Base-by-base conservation (phyloP, 257 asterid species). In the Coffea canephora region DNA sequence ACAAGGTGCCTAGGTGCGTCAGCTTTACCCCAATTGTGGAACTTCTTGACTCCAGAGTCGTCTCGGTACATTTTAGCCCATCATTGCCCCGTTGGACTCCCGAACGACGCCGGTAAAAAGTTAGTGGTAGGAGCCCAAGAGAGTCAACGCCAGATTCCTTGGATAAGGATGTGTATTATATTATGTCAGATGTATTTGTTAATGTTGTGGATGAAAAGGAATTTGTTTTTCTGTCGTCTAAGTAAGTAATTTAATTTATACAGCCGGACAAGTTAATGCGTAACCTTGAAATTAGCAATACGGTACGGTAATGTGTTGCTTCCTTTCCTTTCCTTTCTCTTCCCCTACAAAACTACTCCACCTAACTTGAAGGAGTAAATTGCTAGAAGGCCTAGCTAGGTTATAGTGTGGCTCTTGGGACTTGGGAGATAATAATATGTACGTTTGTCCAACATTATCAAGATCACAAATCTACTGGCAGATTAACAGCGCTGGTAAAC, bases 1-100 rank as follows among this genome's bases (percentile, higher is more conserved):
- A 95, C 89, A 95, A 95, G 79, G 99, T 91, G 49, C 99, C 99
- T 0, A 84, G 99, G 76, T 95, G 99, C 69, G 98, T 95, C 10
- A 92, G 86, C 50, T 93, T 91, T 69, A 90, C 96, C 0, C 99
- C 99, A 2, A 93, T 95, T 15, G 88, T 91, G 89, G 97, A 95
- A 78, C 93, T 95, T 0, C 97, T 95, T 1, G 96, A 95, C 91
- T 92, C 98, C 12, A 85, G 99, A 75, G 97, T 92, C 27, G 90
- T 91, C 71, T 93, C 97, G 8, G 74, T 86, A 25, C 97, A 95
- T 80, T 95, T 95, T 67, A 95, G 98, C 89, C 96, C 94, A 27
- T 86, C 96, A 8, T 83, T 91, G 89, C 99, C 99, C 7, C 90
- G 83, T n/a, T 95, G 98, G 98, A 89, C 87, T 14, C 90, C 98